Percentiles rank a stretch among this genome's conserved stretches.
Conservation (phyloP, 208 protist genomes). For the Leishmania martiniquensis region DNA sequence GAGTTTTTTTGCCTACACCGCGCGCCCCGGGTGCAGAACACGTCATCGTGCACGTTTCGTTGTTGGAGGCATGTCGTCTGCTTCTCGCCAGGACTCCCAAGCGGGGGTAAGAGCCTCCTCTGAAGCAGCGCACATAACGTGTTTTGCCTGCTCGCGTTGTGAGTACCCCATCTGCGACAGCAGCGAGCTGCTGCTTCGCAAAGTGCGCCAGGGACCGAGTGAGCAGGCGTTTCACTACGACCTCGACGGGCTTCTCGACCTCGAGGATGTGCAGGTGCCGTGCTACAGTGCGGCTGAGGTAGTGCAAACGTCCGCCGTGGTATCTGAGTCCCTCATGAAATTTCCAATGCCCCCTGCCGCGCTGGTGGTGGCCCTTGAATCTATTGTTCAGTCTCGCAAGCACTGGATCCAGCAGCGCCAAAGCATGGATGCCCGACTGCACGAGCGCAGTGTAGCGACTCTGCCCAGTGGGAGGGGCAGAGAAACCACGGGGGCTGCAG, state of each 20-base stretch:
- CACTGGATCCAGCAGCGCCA: slow-evolving; percentile 36
- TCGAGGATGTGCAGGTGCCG: slow-evolving; percentile 62
- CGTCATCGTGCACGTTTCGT: neutral
- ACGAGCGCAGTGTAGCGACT: slow-evolving; percentile 14
- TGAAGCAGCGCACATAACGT: slow-evolving; percentile 29
- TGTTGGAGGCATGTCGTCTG: neutral
- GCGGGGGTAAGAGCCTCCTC: neutral
- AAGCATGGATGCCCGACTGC: slow-evolving; percentile 10
- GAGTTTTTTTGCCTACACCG: neutral
- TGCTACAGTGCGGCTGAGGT: slow-evolving; percentile 82
- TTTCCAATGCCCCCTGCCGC: slow-evolving; percentile 58
- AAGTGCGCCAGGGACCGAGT: slow-evolving; percentile 51
- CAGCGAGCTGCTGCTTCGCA: slow-evolving; percentile 44
- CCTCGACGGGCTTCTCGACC: slow-evolving; percentile 73
- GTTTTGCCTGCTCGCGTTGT: slow-evolving; percentile 80
- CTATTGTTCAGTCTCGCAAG: slow-evolving; percentile 60
- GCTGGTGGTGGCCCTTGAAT: slow-evolving; percentile 58
- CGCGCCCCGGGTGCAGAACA: neutral
- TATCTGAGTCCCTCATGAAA: slow-evolving; percentile 66
- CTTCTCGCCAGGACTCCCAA: neutral
- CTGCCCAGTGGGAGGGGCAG: neutral
- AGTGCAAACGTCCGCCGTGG: slow-evolving; percentile 44
- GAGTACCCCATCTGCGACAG: slow-evolving; percentile 77
- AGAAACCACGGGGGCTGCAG: neutral
- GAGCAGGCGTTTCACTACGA: slow-evolving; percentile 76